phyloP scores from a whole-genome alignment of 441 rosid genomes.

The Erysimum cheiri region DNA sequence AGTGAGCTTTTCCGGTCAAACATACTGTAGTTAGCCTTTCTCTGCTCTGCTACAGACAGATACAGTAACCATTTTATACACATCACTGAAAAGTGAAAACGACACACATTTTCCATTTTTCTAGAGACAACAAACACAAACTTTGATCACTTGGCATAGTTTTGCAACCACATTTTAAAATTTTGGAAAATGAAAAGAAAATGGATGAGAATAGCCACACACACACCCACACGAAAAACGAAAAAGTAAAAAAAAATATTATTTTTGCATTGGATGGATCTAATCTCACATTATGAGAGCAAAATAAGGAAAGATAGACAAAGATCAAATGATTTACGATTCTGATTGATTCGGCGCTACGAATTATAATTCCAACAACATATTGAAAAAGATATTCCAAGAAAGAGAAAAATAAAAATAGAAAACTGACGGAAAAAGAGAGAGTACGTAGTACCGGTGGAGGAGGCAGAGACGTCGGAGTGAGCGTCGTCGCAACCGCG shows the following conservation, averaged over 20 bases:
- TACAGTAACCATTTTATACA: not conserved
- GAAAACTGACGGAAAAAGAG: not conserved
- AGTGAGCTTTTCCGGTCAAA: constrained; percentile 32
- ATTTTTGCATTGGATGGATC: too few species aligned
- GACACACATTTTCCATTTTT: not conserved
- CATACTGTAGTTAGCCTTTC: constrained; percentile 28
- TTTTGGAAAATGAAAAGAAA: not conserved
- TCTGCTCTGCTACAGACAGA: constrained; percentile 8
- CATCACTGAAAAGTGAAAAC: not conserved
- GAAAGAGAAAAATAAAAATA: too few species aligned
- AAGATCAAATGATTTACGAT: not conserved
- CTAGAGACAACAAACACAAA: not conserved
- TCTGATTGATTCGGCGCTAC: not conserved
- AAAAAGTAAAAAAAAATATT: too few species aligned
- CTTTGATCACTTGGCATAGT: not conserved
- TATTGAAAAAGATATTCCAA: not conserved
- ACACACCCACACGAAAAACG: too few species aligned
- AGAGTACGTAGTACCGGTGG: constrained; percentile 43
- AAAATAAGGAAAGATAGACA: constrained; percentile 1
- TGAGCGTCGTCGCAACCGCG: constrained; percentile 45
- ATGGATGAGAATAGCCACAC: not conserved
- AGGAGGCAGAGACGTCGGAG: constrained; percentile 49
- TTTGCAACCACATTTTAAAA: constrained; percentile 2
- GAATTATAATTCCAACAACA: not conserved
- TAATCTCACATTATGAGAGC: constrained; percentile 1